Base-by-base conservation (phyloP, 2,329 filamentous ascomycete species). In the Moelleriella libera region DNA sequence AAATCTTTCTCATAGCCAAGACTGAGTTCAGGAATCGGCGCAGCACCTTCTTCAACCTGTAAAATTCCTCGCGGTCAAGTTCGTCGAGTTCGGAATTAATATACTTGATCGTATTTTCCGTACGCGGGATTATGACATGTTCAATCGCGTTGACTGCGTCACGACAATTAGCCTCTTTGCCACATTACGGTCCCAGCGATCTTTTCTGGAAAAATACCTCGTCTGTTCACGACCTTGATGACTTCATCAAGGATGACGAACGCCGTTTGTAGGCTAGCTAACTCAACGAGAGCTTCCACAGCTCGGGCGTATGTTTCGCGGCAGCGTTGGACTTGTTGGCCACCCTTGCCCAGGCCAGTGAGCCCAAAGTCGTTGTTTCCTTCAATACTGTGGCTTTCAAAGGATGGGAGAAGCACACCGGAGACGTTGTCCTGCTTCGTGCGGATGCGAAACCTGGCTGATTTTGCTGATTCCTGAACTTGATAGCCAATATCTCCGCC, bases 41-140 rank as follows among this genome's bases (percentile, higher is more conserved):
- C 21, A 21, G 21, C 21, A 60, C 69, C 74, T 98, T 98, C 70
- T 98, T 98, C 61, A 98, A 68, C 54, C 92, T 77, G 68, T 96
- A 98, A 65, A 98, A 98, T 63, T 98, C 92, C 64, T 97, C 92
- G 72, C 92, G 80, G 67, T 97, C 94, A 45, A 98, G 74, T 68
- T 98, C 92, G 62, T 98, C 92, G 12, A 98, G 78, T 64, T 98
- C 92, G 1, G 90, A 95, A 69, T 97, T 97, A 75, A 97, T 97
- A 61, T 97, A 98, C 69, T 95, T 96, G 72, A 98, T 98, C n/a
- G 92, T 98, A 61, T 97, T 98, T 65, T 98, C 92, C 11, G 92
- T 98, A 55, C 92, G 78, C 10, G 92, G 92, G 58, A 98, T 98
- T 57, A 98, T 97, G 57, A 98, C 87, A 64, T 94, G 85, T 66